Percentiles rank a stretch among this genome's conserved stretches.
Conservation (phyloP, 345 rosid genomes). For the Eucalyptus fibrosa region DNA sequence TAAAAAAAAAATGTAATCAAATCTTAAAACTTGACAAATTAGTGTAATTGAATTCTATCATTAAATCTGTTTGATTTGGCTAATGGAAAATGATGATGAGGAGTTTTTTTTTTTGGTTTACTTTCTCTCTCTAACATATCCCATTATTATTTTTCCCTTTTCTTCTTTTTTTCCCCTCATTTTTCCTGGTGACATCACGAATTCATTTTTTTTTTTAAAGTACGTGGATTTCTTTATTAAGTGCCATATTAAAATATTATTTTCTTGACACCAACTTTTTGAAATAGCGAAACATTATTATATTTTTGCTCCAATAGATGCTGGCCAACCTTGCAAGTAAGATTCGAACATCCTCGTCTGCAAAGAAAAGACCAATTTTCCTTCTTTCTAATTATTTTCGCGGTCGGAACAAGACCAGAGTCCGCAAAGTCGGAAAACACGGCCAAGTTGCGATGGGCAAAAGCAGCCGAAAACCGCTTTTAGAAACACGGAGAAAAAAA, state of each 20-base stretch:
- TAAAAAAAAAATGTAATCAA: too few relatives aligned
- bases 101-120: too few relatives aligned
- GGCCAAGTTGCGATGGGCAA: neutral
- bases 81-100: fast-evolving
- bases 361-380: neutral
- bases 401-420: neutral
- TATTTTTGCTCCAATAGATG: neutral
- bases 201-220: neutral
- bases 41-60: fast-evolving
- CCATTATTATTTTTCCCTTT: too few relatives aligned
- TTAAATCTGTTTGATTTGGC: fast-evolving
- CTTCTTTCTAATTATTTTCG: neutral
- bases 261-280: neutral
- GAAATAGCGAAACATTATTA: neutral
- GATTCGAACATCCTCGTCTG: neutral
- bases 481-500: neutral
- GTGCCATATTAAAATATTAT: neutral
- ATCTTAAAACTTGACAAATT: too few relatives aligned
- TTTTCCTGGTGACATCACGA: neutral
- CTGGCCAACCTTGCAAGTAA: neutral
- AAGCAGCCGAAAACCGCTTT: neutral
- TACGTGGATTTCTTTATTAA: neutral
- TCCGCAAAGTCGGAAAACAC: neutral
- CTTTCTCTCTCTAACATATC: too few relatives aligned
- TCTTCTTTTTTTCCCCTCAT: neutral